Percentiles rank a stretch among this genome's conserved stretches.
phyloP scores from a whole-genome alignment of 352 stramenopile genomes.

The Pythium insidiosum region DNA sequence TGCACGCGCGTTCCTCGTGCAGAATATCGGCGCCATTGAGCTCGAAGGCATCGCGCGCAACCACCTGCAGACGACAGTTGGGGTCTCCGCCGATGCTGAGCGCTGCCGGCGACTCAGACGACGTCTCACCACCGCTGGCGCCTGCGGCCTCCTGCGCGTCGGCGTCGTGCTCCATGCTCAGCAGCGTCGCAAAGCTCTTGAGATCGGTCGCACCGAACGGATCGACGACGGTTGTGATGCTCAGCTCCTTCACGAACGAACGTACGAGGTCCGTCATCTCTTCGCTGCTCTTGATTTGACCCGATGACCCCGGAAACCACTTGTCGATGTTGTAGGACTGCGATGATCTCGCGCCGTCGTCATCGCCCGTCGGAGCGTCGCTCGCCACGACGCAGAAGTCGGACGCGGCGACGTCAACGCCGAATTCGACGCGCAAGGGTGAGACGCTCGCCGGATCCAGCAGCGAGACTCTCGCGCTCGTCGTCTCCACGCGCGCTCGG shows the following conservation, averaged over 20 bases:
- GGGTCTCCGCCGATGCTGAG: conserved; percentile 27
- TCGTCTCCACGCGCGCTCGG: conserved; percentile 15
- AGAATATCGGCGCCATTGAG: conserved; percentile 27
- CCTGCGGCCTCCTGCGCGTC: conserved; percentile 6
- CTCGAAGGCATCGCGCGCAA: conserved; percentile 27
- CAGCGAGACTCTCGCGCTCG: conserved; percentile 13
- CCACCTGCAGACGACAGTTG: conserved; percentile 40
- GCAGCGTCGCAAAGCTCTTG: conserved; percentile 38
- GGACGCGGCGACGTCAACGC: conserved; percentile 53
- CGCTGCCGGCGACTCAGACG: too few relatives aligned
- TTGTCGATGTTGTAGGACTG: conserved; percentile 65
- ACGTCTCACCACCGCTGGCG: neutral
- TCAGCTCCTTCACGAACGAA: conserved; percentile 37
- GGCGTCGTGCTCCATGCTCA: conserved; percentile 34
- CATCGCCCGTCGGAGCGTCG: conserved; percentile 1
- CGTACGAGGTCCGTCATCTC: conserved; percentile 54
- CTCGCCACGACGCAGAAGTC: conserved; percentile 24
- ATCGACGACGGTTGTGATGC: conserved; percentile 48
- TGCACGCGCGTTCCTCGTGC: conserved; percentile 46
- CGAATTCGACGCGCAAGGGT: conserved; percentile 40
- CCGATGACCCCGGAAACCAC: conserved; percentile 41
- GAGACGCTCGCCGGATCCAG: conserved; percentile 26
- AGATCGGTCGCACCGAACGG: conserved; percentile 51
- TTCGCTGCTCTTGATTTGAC: conserved; percentile 40
- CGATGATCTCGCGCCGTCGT: neutral